These are phyloP conservation scores for Furcasterigmium furcatum DNA, from an alignment of 2,329 filamentous ascomycete genomes.

Conservation along the genomic window DNA sequence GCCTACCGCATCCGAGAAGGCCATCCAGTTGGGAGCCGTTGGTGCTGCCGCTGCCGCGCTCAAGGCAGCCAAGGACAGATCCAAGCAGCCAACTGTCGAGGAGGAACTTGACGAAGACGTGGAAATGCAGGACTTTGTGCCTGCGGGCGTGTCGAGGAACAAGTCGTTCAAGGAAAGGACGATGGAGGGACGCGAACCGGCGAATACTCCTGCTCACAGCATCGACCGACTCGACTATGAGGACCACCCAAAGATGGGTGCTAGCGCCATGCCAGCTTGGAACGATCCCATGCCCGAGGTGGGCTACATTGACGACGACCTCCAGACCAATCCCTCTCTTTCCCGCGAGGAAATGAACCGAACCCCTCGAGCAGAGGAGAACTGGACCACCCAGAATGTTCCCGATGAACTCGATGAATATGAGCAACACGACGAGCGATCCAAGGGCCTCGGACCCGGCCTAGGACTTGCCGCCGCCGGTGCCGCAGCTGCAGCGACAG, in stretches of 20 bases:
- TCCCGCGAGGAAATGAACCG: conserved; percentile 55
- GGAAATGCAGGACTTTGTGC: conserved; percentile 27
- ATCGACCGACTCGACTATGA: conserved; percentile 54
- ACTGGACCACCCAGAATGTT: conserved; percentile 29
- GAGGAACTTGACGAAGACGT: conserved; percentile 26
- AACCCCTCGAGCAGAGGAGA: conserved; percentile 7
- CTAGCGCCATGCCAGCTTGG: conserved; percentile 66
- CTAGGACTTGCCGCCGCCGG: conserved; percentile 49
- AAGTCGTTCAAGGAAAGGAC: conserved; percentile 66
- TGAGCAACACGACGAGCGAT: conserved; percentile 20
- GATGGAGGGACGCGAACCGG: conserved; percentile 50
- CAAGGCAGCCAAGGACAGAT: conserved; percentile 44
- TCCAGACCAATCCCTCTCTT: conserved; percentile 81
- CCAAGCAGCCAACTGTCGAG: conserved; percentile 32
- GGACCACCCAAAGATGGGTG: conserved; percentile 55
- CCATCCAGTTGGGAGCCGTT: conserved; percentile 55
- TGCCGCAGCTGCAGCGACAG: conserved; percentile 50
- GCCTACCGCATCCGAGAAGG: conserved; percentile 54
- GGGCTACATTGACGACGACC: conserved; percentile 65
- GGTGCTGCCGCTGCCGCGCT: conserved; percentile 49
- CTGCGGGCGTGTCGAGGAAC: conserved; percentile 54
- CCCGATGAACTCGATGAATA: conserved; percentile 22
- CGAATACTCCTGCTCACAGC: conserved; percentile 56
- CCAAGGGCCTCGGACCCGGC: conserved; percentile 16
- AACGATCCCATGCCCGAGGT: conserved; percentile 75